Percentiles rank a stretch among this genome's conserved stretches.
Conservation (phyloP, 345 rosid genomes). For the Heritiera fomes region DNA sequence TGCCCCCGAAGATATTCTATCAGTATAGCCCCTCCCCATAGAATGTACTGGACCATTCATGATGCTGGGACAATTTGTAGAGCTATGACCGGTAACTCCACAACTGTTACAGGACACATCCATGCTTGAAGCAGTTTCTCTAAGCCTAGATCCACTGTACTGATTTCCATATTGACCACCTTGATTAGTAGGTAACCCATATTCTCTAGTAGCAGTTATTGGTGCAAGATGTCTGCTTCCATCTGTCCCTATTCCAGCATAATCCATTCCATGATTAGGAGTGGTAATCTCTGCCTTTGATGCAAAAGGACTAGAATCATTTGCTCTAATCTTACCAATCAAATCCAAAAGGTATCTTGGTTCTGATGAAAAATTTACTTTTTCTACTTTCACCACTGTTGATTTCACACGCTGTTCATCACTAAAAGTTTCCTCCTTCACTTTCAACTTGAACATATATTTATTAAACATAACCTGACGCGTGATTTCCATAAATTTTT, state of each 20-base stretch:
- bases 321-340: slow-evolving; percentile 52
- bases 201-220: slow-evolving; percentile 30
- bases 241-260: slow-evolving; percentile 31
- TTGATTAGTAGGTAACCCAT: slow-evolving; percentile 42
- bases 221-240: slow-evolving; percentile 41
- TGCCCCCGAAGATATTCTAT: slow-evolving; percentile 33
- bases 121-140: slow-evolving; percentile 27
- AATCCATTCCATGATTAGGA: slow-evolving; percentile 30
- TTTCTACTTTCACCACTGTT: slow-evolving; percentile 75
- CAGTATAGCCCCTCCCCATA: slow-evolving; percentile 33
- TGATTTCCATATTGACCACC: slow-evolving; percentile 51
- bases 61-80: slow-evolving; percentile 69
- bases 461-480: slow-evolving; percentile 65
- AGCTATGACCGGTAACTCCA: slow-evolving; percentile 64
- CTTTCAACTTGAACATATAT: slow-evolving; percentile 77
- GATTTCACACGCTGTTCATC: slow-evolving; percentile 92
- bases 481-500: slow-evolving; percentile 62
- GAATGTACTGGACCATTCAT: slow-evolving; percentile 54
- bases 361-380: slow-evolving; percentile 55
- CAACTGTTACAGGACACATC: slow-evolving; percentile 49
- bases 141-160: slow-evolving; percentile 35
- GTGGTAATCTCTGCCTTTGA: slow-evolving; percentile 34
- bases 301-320: slow-evolving; percentile 33
- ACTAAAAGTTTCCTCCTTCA: slow-evolving; percentile 83
- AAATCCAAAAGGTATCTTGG: slow-evolving; percentile 63